These are phyloP conservation scores for Colletotrichum somersetense DNA, from an alignment of 2,329 filamentous ascomycete genomes.

Conservation along the genomic window DNA sequence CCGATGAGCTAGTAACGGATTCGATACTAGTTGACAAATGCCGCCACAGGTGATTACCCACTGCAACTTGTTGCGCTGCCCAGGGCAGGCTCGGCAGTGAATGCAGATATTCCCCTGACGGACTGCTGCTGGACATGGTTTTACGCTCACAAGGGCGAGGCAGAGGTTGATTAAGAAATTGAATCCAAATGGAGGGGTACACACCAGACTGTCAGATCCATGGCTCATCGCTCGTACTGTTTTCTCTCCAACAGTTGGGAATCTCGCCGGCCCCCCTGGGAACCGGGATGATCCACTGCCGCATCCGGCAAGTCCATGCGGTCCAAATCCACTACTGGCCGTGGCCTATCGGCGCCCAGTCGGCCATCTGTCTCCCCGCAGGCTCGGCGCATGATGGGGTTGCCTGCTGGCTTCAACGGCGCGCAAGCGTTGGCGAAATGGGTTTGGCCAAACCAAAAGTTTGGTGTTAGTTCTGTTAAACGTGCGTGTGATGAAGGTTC, in stretches of 20 bases:
- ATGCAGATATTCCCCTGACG: conserved; percentile 3
- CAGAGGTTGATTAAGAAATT: neutral
- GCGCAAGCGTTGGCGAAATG: neutral
- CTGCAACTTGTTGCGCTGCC: neutral
- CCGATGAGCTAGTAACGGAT: conserved; percentile 6
- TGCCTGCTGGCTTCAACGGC: neutral
- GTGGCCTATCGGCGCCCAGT: conserved; percentile 5
- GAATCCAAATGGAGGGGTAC: conserved; percentile 17
- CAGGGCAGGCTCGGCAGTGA: neutral
- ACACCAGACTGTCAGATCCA: neutral
- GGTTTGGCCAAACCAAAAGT: neutral
- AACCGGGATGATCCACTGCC: neutral
- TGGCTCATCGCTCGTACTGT: conserved; percentile 1
- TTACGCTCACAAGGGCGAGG: conserved; percentile 10
- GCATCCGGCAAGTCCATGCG: conserved; percentile 36
- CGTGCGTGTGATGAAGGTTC: neutral
- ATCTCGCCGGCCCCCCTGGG: conserved; percentile 9
- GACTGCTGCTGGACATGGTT: neutral
- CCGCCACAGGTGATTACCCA: conserved; percentile 6
- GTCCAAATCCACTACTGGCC: conserved; percentile 12
- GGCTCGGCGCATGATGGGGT: neutral
- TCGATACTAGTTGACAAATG: neutral
- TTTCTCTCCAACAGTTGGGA: conserved; percentile 27
- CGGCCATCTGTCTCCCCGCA: neutral
- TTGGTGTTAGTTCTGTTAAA: neutral